Base-by-base conservation (phyloP, 1,284 basidiomycete genomes). In the Pisolithus thermaeus region DNA sequence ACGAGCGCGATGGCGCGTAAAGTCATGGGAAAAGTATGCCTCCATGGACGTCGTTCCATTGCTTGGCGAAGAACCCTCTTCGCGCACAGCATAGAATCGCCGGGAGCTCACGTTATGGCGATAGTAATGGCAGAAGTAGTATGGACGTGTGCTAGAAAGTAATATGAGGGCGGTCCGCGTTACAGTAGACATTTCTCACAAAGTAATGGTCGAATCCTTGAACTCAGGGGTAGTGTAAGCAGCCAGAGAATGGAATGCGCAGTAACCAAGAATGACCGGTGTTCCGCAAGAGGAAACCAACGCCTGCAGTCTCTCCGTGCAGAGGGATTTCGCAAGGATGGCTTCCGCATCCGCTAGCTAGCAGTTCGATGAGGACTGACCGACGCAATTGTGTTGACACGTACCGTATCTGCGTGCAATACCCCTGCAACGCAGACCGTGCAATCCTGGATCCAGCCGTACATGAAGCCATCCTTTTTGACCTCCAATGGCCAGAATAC, bases 401-500 rank as follows among this genome's bases (percentile, higher is more conserved):
- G 54, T 51, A 76, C 75, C 40, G 64, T 60, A 7, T 59, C 58
- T 12, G 61, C 60, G 23, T 62, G 57, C 27, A 81, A 49, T n/a
- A 79, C 67, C 7, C 79, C 81, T 14, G 74, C 77, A 35, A 84
- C 71, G 59, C 77, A 81, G 4, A 73, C 52, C 7, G 40, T 51
- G 16, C 61, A 57, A 46, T 73, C 68, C 12, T 62, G 59, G 7
- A 64, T 56, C 82, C 82, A 84, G 7, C 82, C 81, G 59, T 80
- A 83, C 55, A 72, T 73, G 54, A 75, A 70, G 1, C 81, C 80
- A 35, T 63, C 59, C 7, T 57, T 37, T 42, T 63, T 55, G 49
- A 75, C 70, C 60, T 80, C 73, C 40, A 62, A 56, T 37, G 81
- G 81, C 80, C 81, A 83, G 61, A 83, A 79, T 54, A 80, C 63